These are phyloP conservation scores for Neostapfia colusana DNA, from an alignment of 176 grass and related monocot genomes.

Conservation along the genomic window DNA sequence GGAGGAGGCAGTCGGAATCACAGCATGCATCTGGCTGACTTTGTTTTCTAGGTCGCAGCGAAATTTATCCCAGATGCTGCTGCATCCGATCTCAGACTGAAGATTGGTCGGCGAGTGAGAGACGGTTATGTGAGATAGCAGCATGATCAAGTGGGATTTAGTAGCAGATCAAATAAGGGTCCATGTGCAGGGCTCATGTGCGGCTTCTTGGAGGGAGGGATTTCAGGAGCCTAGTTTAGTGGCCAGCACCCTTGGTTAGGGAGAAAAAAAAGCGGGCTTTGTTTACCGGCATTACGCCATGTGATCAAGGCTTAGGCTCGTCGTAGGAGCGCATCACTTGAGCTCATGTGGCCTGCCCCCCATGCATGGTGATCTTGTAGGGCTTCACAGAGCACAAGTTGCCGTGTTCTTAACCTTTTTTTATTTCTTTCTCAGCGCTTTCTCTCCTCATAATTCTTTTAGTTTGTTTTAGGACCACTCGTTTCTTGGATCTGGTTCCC, in stretches of 20 bases:
- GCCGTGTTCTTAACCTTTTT: slow-evolving; percentile 17
- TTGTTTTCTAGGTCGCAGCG: slow-evolving; percentile 29
- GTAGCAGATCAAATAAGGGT: slow-evolving; percentile 6
- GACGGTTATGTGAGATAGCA: slow-evolving; percentile 21
- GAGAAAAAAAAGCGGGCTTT: background rate
- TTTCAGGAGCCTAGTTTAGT: slow-evolving; percentile 38
- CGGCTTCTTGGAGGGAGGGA: slow-evolving; percentile 39
- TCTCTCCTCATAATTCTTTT: slow-evolving; percentile 8
- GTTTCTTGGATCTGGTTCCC: slow-evolving; percentile 46
- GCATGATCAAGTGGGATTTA: slow-evolving; percentile 22
- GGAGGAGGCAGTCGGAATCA: slow-evolving; percentile 36
- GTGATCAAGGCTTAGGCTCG: slow-evolving; percentile 32
- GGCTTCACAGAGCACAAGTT: slow-evolving; percentile 44
- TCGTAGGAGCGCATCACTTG: slow-evolving; percentile 25
- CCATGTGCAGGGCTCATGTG: slow-evolving; percentile 58
- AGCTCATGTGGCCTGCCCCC: slow-evolving; percentile 52
- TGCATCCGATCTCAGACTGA: slow-evolving; percentile 7
- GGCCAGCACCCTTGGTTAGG: slow-evolving; percentile 16
- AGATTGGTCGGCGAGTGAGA: slow-evolving; percentile 29
- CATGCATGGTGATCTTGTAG: slow-evolving; percentile 38
- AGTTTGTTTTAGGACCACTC: slow-evolving; percentile 30
- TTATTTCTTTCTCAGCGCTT: background rate
- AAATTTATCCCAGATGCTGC: slow-evolving; percentile 37
- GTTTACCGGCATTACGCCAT: slow-evolving; percentile 40
- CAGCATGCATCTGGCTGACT: slow-evolving; percentile 24